Percentiles rank a stretch among this genome's conserved stretches.
Evolutionary conservation across 2,329 filamentous ascomycete genomes (phyloP).

Genomic region (Aspergillus aculeatus): DNA sequence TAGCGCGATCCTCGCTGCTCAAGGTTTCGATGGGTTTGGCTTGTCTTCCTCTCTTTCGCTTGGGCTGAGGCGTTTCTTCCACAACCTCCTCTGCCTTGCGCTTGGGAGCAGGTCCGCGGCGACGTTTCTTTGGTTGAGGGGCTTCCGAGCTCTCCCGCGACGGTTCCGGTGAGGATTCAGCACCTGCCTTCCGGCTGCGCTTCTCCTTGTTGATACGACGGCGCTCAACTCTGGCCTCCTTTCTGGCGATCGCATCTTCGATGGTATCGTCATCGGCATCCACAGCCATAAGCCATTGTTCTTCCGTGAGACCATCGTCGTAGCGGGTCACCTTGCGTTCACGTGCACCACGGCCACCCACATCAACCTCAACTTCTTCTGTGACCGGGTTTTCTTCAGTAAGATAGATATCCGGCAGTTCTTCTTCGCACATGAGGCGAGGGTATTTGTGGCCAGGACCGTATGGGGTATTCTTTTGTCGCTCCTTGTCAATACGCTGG

Average conservation of each 20-base stretch:
- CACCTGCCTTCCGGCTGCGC: constrained; percentile 47
- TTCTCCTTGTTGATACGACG: constrained; percentile 74
- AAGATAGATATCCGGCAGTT: constrained; percentile 92
- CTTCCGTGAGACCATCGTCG: constrained; percentile 94
- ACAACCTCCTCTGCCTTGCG: constrained; percentile 79
- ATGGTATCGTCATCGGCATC: constrained; percentile 95
- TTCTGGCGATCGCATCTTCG: constrained; percentile 87
- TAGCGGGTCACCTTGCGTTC: constrained; percentile 94
- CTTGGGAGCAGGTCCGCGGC: constrained; percentile 78
- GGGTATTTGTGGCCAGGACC: constrained; percentile 67
- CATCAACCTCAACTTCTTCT: constrained; percentile 73
- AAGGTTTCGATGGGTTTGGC: constrained; percentile 68
- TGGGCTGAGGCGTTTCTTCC: constrained; percentile 73
- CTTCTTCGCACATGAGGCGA: constrained; percentile 80
- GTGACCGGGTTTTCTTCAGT: constrained; percentile 77
- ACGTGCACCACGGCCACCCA: constrained; percentile 83
- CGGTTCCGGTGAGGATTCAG: constrained; percentile 72
- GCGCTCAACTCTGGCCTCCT: constrained; percentile 79
- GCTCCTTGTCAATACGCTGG: constrained; percentile 78
- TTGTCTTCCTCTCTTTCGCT: constrained; percentile 73
- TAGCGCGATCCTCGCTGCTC: constrained; percentile 66
- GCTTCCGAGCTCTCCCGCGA: constrained; percentile 84
- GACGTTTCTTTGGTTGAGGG: constrained; percentile 71
- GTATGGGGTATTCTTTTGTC: constrained; percentile 65
- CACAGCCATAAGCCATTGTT: constrained; percentile 98